Evolutionary conservation across 23 red algal species (phyloP), one percentile per base, ranked within the genome.

Genomic region (Gracilariopsis chorda): DNA sequence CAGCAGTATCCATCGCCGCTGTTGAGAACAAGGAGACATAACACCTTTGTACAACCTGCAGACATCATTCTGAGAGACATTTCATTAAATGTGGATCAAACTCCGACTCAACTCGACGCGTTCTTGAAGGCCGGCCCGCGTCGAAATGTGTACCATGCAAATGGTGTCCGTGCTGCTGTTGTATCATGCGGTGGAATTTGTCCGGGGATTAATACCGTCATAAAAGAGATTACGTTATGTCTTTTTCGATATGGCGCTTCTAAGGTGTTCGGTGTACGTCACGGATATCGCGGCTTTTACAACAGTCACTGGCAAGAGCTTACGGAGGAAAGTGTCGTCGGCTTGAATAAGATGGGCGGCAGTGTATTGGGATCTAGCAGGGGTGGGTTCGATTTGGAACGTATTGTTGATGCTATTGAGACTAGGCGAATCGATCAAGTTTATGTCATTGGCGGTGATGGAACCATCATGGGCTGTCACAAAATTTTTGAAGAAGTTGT

Each of bases 221-320:
- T 98, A 35, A 70, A 88, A 14, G 96, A 95, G 78, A 41, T 98
- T 19, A 88, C 87, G 9, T 35, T 82, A 16, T 61, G 59, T 45
- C 80, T 98, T 5, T 51, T 64, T n/a, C 83, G 91, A 30, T 98
- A 98, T 76, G 93, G 93, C 16, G 88, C 94, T 6, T 74, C 77
- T 14, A 77, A 78, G 47, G 84, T 98, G 12, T 95, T 95, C 45
- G 96, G 92, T 30, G 82, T 98, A 2, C 87, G 60, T 35, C 82
- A 92, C 53, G 96, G 96, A 7, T 98, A 95, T 48, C 92, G 96
- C 23, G 96, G 96, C 42, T 98, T 98, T 78, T 98, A 98, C 84
- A 48, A 44, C 74, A 40, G 70, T 36, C 84, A 70, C 57, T 95
- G 92, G 92, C 53, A 40, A 35, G 77, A 77, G 75, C 51, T 95